These are phyloP conservation scores for Dacryopinax spathularia DNA, from an alignment of 768 basidiomycete genomes.

Conservation along the genomic window DNA sequence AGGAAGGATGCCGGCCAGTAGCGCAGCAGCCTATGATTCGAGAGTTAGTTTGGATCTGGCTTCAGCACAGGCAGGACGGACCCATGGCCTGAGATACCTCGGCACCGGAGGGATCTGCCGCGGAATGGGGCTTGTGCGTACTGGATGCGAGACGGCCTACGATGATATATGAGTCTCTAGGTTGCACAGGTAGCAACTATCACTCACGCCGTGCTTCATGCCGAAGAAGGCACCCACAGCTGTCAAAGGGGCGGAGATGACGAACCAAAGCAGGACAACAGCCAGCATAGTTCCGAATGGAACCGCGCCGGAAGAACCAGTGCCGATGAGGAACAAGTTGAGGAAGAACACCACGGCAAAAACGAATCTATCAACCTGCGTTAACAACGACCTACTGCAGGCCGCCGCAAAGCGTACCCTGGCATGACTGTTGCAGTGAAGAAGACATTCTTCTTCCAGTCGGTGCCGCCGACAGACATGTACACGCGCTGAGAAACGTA, in stretches of 20 bases:
- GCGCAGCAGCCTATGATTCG: conserved; percentile 38
- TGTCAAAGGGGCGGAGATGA: conserved; percentile 82
- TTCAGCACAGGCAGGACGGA: conserved; percentile 23
- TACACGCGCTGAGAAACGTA: conserved; percentile 79
- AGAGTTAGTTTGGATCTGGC: conserved; percentile 5
- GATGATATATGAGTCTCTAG: neutral
- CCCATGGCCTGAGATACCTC: conserved; percentile 72
- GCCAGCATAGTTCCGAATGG: conserved; percentile 87
- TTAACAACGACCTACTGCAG: neutral
- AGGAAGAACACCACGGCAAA: conserved; percentile 80
- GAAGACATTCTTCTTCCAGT: conserved; percentile 70
- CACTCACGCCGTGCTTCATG: conserved; percentile 65
- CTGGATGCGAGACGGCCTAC: conserved; percentile 64
- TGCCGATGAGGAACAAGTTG: conserved; percentile 72
- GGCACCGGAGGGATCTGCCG: conserved; percentile 86
- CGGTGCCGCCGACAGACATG: conserved; percentile 58
- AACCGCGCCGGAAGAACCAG: conserved; percentile 85
- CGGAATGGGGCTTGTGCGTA: conserved; percentile 83
- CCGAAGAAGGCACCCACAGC: conserved; percentile 78
- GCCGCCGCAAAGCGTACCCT: conserved; percentile 36
- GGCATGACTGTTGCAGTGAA: conserved; percentile 80
- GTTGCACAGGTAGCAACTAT: neutral
- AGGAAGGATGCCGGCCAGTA: conserved; percentile 83
- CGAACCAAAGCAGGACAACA: conserved; percentile 79
- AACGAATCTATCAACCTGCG: conserved; percentile 39